Conservation (phyloP, 768 basidiomycete species). For the Amanita muscaria region DNA sequence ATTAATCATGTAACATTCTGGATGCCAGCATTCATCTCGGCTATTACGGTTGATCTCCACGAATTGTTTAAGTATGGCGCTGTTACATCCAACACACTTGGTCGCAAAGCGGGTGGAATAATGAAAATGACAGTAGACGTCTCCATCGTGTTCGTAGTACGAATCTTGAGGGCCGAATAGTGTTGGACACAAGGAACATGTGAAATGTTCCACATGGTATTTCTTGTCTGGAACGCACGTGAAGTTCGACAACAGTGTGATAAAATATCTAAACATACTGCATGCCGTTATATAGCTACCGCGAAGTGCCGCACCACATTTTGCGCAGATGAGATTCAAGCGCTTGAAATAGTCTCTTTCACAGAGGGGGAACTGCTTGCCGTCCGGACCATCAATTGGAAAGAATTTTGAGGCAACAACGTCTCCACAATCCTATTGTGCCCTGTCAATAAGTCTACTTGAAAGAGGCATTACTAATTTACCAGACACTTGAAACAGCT, state of each 20-base stretch:
- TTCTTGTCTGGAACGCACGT: conserved; percentile 68
- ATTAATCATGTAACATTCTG: conserved; percentile 99
- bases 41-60: conserved; percentile 99
- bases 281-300: conserved; percentile 99
- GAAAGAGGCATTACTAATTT: conserved; percentile 25
- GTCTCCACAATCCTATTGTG: conserved; percentile 80
- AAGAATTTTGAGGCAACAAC: conserved; percentile 99
- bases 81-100: conserved; percentile 96
- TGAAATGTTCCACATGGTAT: conserved; percentile 99
- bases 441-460: conserved; percentile 9
- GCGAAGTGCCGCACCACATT: conserved; percentile 88
- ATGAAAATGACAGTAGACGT: conserved; percentile 98
- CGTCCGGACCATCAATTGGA: conserved; percentile 88
- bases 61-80: conserved; percentile 97
- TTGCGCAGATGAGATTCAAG: conserved; percentile 91
- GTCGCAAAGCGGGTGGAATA: conserved; percentile 98
- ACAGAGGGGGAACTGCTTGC: conserved; percentile 89
- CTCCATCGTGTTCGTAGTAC: conserved; percentile 97
- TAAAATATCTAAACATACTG: conserved; percentile 43
- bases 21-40: conserved; percentile 99
- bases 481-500: conserved; percentile 98
- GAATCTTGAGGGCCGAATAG: conserved; percentile 97
- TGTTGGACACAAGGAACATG: conserved; percentile 92
- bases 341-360: conserved; percentile 97
- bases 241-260: conserved; percentile 6